These are phyloP conservation scores for Penicillium fuscoglaucum DNA, from an alignment of 2,329 filamentous ascomycete genomes.

Conservation along the genomic window DNA sequence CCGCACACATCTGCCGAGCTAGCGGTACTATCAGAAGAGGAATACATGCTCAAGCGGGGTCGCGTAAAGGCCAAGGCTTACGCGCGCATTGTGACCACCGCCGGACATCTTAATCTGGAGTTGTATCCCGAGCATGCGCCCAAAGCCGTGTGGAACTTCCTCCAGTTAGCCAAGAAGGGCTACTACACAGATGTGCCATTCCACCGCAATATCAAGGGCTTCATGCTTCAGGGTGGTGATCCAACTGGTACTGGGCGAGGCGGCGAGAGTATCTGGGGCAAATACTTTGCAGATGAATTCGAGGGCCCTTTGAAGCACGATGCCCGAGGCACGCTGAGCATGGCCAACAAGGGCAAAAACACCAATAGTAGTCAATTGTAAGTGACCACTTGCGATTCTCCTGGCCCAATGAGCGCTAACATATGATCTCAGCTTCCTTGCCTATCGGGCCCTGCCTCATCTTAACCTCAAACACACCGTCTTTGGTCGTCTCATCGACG, in stretches of 20 bases:
- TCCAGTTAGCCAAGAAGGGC: constrained; percentile 80
- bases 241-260: constrained; percentile 88
- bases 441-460: constrained; percentile 80
- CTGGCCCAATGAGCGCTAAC: constrained; percentile 1
- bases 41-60: constrained; percentile 92
- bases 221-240: constrained; percentile 98
- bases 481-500: constrained; percentile 82
- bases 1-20: constrained; percentile 86
- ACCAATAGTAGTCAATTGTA: constrained; percentile 89
- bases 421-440: constrained; percentile 66
- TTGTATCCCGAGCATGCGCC: constrained; percentile 89
- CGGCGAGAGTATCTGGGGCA: constrained; percentile 89
- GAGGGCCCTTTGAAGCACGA: constrained; percentile 87
- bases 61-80: constrained; percentile 89
- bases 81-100: constrained; percentile 80
- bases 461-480: constrained; percentile 97
- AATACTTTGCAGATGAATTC: constrained; percentile 91
- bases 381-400: constrained; percentile 20
- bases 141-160: constrained; percentile 95
- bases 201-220: constrained; percentile 90
- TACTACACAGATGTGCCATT: constrained; percentile 85
- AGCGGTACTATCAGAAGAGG: constrained; percentile 85
- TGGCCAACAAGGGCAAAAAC: constrained; percentile 99
- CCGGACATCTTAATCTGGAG: constrained; percentile 84
- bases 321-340: constrained; percentile 74